A percentile compares a stretch with the other conserved stretches of the same genome.
Evolutionary conservation across 352 stramenopile species (phyloP).

Genomic region (Phytophthora pluvialis): DNA sequence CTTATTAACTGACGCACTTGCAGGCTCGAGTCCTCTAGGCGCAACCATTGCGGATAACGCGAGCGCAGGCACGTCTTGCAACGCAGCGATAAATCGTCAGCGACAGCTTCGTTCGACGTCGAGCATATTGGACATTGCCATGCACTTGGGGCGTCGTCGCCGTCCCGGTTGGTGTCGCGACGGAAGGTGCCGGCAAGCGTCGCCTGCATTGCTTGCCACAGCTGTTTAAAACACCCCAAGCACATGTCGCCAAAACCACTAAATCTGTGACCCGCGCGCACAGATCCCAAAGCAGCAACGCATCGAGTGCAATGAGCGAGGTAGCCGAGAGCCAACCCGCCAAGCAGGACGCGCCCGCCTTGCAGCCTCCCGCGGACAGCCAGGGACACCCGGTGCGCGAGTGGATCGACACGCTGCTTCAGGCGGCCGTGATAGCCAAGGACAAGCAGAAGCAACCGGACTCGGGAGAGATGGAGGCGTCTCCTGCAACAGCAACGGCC

Average conservation of each 20-base stretch:
- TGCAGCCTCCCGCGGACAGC: conserved; percentile 18
- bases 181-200: conserved; percentile 18
- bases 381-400: conserved; percentile 57
- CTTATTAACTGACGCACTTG: conserved; percentile 29
- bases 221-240: too few relatives aligned
- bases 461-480: conserved; percentile 11
- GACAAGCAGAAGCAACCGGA: conserved; percentile 45
- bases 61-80: conserved; percentile 32
- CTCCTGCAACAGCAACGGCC: conserved; percentile 6
- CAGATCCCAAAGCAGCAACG: conserved; percentile 8
- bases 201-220: not conserved
- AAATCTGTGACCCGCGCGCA: conserved; percentile 26
- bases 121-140: conserved; percentile 29
- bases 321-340: conserved; percentile 20
- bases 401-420: conserved; percentile 84
- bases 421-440: conserved; percentile 78
- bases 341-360: conserved; percentile 8
- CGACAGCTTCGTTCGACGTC: not conserved
- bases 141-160: not conserved
- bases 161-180: not conserved
- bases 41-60: conserved; percentile 38
- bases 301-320: conserved; percentile 37
- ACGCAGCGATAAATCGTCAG: not conserved
- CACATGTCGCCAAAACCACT: not conserved
- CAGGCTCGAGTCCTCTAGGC: conserved; percentile 19